Evolutionary conservation across 2,329 filamentous ascomycete species (phyloP).

Genomic region (Penicillium brasilianum): DNA sequence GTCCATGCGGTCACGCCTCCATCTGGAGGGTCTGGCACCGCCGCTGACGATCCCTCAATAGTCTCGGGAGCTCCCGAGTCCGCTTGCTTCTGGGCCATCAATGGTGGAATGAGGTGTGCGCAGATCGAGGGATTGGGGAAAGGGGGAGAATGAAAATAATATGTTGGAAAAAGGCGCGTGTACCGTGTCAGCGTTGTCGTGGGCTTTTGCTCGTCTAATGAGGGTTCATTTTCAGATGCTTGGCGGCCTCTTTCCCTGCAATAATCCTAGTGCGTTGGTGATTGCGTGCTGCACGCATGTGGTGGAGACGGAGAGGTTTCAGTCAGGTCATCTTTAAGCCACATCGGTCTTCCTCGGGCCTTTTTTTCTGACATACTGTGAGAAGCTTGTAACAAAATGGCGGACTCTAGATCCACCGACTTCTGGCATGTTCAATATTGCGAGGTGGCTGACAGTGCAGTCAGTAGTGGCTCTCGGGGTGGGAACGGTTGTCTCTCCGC

Average conservation of each 20-base stretch:
- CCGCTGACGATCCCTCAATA: background rate
- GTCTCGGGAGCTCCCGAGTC: background rate
- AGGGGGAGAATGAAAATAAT: background rate
- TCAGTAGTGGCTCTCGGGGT: background rate
- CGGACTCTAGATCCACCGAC: background rate
- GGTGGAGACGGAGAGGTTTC: background rate
- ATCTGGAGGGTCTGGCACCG: constrained; percentile 15
- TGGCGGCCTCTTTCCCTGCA: background rate
- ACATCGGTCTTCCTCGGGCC: background rate
- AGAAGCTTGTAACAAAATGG: background rate
- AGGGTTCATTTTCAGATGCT: background rate
- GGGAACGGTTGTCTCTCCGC: too few species aligned
- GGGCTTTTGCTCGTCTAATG: background rate
- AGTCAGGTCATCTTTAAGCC: background rate
- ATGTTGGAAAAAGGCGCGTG: background rate
- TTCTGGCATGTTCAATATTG: too few species aligned
- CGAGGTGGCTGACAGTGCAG: background rate
- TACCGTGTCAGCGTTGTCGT: background rate
- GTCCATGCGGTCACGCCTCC: constrained; percentile 31
- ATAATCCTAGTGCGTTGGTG: background rate
- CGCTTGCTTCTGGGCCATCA: constrained; percentile 1
- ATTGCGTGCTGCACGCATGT: background rate
- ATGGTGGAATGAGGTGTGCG: background rate
- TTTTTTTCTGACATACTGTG: background rate
- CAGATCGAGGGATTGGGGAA: background rate